Percentiles rank a stretch among this genome's conserved stretches.
These are phyloP conservation scores for Dioscorea alata DNA, from an alignment of 106 monocot species.

Conservation along the genomic window DNA sequence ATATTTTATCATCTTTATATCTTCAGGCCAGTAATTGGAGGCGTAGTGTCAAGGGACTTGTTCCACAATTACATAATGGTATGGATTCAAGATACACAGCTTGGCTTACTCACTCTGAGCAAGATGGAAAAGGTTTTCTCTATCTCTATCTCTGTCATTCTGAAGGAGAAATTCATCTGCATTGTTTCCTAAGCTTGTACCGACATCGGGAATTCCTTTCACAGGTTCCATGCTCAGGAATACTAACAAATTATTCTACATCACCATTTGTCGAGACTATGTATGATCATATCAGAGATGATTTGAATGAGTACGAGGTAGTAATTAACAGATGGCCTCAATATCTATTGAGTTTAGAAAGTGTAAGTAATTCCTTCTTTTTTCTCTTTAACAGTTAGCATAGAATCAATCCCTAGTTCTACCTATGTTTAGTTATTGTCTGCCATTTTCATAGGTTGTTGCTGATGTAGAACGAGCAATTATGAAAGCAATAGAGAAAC, in stretches of 20 bases:
- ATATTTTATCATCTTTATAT: not conserved
- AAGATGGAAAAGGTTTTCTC: slow-evolving; percentile 60
- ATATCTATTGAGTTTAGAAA: slow-evolving; percentile 75
- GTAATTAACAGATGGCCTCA: slow-evolving; percentile 92
- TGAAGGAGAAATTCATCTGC: not conserved
- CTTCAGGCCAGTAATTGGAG: slow-evolving; percentile 62
- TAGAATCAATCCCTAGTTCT: too few relatives aligned
- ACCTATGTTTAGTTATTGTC: too few relatives aligned
- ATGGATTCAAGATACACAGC: slow-evolving; percentile 81
- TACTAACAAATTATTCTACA: slow-evolving; percentile 39
- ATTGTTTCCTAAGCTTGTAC: not conserved
- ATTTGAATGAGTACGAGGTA: slow-evolving; percentile 63
- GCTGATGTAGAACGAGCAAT: slow-evolving; percentile 70
- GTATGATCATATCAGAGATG: slow-evolving; percentile 72
- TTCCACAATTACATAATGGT: slow-evolving; percentile 88
- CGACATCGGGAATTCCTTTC: slow-evolving; percentile 4
- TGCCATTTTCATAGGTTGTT: slow-evolving; percentile 35
- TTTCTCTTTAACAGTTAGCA: too few relatives aligned
- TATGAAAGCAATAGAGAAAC: slow-evolving; percentile 71
- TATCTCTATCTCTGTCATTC: not conserved
- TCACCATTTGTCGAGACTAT: slow-evolving; percentile 84
- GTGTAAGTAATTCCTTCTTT: slow-evolving; percentile 31
- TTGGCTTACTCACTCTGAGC: slow-evolving; percentile 80
- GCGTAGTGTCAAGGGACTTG: slow-evolving; percentile 72
- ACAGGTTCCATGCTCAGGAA: slow-evolving; percentile 48